Evolutionary conservation across 768 basidiomycete genomes (phyloP).

Genomic region (Mycena indigotica): DNA sequence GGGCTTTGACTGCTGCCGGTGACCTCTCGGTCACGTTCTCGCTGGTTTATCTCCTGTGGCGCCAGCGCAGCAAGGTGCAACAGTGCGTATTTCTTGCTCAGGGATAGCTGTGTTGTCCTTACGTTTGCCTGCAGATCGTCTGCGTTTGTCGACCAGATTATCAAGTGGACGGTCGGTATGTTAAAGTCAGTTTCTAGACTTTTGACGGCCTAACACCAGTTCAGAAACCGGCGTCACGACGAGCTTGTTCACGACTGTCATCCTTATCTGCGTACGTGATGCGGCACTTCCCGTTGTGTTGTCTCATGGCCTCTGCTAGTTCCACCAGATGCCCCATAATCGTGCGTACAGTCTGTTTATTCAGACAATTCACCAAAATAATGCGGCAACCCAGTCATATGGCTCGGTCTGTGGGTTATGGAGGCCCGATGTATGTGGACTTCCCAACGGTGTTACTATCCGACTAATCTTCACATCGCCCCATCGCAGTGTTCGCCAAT

Average conservation of each 20-base stretch:
- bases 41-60: neutral
- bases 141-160: neutral
- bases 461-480: neutral
- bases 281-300: neutral
- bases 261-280: neutral
- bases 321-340: neutral
- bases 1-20: neutral
- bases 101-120: too few species aligned
- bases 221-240: neutral
- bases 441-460: neutral
- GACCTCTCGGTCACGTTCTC: neutral
- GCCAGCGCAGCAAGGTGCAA: neutral
- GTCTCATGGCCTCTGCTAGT: neutral
- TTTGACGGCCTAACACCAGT: neutral
- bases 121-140: too few species aligned
- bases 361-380: neutral
- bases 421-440: neutral
- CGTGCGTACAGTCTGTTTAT: neutral
- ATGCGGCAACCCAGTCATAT: neutral
- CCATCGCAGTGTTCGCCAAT: neutral
- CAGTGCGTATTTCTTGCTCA: neutral
- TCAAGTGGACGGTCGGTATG: neutral
- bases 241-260: neutral
- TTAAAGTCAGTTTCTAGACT: neutral
- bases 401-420: neutral